phyloP scores from a whole-genome alignment of 2,329 filamentous ascomycete genomes.

The Clarireedia homoeocarpa region DNA sequence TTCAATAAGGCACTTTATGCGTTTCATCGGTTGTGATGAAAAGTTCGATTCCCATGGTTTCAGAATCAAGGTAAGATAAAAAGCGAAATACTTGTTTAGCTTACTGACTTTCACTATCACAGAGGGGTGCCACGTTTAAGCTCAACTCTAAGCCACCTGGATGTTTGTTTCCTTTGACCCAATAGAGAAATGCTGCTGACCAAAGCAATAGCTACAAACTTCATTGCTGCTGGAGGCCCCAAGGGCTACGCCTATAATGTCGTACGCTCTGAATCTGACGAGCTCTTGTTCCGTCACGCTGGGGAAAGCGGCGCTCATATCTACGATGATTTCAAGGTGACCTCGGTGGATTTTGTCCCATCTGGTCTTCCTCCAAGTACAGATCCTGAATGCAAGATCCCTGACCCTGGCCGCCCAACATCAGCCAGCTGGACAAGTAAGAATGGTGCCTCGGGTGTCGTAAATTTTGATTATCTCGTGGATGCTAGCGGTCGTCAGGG shows the following conservation, averaged over 20 bases:
- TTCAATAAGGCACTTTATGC: constrained; percentile 35
- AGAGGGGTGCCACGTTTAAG: too few species aligned
- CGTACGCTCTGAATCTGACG: constrained; percentile 20
- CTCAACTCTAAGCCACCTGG: too few species aligned
- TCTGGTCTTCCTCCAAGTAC: not conserved
- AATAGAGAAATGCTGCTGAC: not conserved
- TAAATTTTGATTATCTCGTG: constrained; percentile 2
- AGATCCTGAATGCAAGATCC: not conserved
- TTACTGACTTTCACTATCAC: too few species aligned
- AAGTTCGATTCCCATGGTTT: constrained; percentile 36
- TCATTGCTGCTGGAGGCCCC: not conserved
- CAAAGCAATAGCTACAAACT: not conserved
- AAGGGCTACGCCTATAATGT: constrained; percentile 3
- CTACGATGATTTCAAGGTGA: constrained; percentile 2
- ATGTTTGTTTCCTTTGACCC: too few species aligned
- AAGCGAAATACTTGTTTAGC: too few species aligned
- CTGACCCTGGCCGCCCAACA: too few species aligned
- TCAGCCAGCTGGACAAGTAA: too few species aligned
- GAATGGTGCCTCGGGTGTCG: not conserved
- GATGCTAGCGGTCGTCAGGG: constrained; percentile 1
- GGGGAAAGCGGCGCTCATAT: not conserved
- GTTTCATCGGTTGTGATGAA: constrained; percentile 37
- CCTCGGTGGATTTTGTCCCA: not conserved
- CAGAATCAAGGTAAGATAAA: not conserved
- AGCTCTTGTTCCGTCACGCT: constrained; percentile 2